phyloP scores from a whole-genome alignment of 306 rosid species.

The Castanea mollissima region DNA sequence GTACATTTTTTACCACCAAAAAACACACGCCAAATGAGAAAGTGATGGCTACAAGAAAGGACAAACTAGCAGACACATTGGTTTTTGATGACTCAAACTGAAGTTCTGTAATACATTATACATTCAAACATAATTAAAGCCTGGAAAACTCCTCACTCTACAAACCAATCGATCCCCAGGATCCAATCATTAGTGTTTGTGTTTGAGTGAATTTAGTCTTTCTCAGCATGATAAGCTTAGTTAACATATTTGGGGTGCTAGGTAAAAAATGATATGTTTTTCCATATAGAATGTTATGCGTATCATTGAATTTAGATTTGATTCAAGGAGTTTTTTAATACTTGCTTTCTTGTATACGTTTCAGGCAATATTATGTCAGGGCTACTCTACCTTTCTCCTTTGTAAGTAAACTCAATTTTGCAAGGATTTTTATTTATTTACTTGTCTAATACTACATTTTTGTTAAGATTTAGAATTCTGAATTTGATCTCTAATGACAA shows the following conservation, averaged over 20 bases:
- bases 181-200: neutral
- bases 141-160: neutral
- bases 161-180: neutral
- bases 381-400: slow-evolving; percentile 39
- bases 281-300: neutral
- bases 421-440: neutral
- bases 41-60: neutral
- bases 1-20: no score
- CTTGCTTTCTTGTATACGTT: neutral
- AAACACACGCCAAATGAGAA: neutral
- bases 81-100: neutral
- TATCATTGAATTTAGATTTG: neutral
- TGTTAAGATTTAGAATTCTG: neutral
- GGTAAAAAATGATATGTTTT: neutral
- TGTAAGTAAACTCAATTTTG: slow-evolving; percentile 10
- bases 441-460: neutral
- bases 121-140: neutral
- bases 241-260: neutral
- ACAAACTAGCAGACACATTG: neutral
- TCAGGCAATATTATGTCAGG: slow-evolving; percentile 44
- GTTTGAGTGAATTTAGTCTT: neutral
- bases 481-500: neutral
- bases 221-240: neutral
- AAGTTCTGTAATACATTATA: neutral
- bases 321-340: neutral